Conservation (phyloP, 1,284 basidiomycete genomes). For the Ceratobasidium sp. region DNA sequence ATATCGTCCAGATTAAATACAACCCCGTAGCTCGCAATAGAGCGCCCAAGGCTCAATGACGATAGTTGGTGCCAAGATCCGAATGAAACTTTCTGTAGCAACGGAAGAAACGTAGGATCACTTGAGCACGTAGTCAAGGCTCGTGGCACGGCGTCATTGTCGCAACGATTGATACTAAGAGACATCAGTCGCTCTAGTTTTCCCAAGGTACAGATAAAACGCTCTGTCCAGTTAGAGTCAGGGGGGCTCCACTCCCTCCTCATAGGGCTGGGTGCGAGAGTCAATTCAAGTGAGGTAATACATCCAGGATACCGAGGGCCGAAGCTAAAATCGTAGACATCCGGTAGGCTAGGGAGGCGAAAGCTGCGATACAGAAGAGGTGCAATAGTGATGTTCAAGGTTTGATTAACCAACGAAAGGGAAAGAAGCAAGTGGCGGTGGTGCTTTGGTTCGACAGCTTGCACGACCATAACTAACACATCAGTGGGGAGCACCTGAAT, state of each 20-base stretch:
- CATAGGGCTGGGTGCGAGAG: constrained; percentile 14
- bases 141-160: background rate
- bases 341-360: constrained; percentile 13
- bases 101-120: constrained; percentile 29
- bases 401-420: constrained; percentile 27
- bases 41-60: constrained; percentile 8
- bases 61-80: constrained; percentile 28
- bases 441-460: constrained; percentile 2
- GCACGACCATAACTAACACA: constrained; percentile 7
- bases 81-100: constrained; percentile 35
- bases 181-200: constrained; percentile 25
- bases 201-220: background rate
- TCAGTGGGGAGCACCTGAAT: constrained; percentile 33
- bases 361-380: constrained; percentile 27
- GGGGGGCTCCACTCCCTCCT: constrained; percentile 14
- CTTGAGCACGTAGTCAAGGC: background rate
- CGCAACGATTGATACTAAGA: constrained; percentile 22
- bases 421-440: constrained; percentile 4
- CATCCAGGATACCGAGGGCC: constrained; percentile 11
- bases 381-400: constrained; percentile 22
- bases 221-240: constrained; percentile 16
- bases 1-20: background rate
- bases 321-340: constrained; percentile 32
- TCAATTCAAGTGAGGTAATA: constrained; percentile 30
- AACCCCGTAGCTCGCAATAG: constrained; percentile 17